Base-by-base conservation (phyloP, 345 rosid species). In the Noccaea bulbosa region DNA sequence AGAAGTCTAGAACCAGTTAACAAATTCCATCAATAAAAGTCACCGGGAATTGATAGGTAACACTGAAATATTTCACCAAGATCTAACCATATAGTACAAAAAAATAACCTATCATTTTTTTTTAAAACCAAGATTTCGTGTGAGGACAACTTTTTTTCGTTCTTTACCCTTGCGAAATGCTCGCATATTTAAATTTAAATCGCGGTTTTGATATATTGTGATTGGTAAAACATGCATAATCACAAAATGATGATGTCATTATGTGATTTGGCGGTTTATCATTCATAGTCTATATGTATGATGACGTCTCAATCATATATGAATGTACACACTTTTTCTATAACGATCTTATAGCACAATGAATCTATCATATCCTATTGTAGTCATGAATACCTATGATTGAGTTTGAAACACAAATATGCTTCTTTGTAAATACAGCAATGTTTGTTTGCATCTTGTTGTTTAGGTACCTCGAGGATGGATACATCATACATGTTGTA, bases 401-500 rank as follows among this genome's bases (percentile, higher is more conserved):
- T 40, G 48, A 48, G 65, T 66, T 2, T 34, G 17, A 33, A 66
- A 58, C 44, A 51, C 54, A 67, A 40, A 30, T 66, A 58, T 73
- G 71, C 7, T 56, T 48, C 9, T 38, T 65, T 49, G 12, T 43
- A 40, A 32, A 44, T 59, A 74, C 56, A 68, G 78, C 48, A 27
- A 27, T 51, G 63, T 74, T 74, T 74, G 78, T 74, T 67, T 74
- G 78, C 61, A 59, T 66, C 72, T 67, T 67, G 62, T 59, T 66
- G 78, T 59, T 50, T 50, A 61, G 61, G 67, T 49, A 73, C 65
- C 77, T 73, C 39, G 67, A 57, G 67, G 77, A 65, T 57, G 46
- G 54, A 15, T 50, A 51, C 55, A 32, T 66, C 53, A 15, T 50
- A 51, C 55, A 32, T 66, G 61, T 32, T 73, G 72, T 57, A 50